Evolutionary conservation across 345 rosid species (phyloP).

Genomic region (Ceriops zippeliana): DNA sequence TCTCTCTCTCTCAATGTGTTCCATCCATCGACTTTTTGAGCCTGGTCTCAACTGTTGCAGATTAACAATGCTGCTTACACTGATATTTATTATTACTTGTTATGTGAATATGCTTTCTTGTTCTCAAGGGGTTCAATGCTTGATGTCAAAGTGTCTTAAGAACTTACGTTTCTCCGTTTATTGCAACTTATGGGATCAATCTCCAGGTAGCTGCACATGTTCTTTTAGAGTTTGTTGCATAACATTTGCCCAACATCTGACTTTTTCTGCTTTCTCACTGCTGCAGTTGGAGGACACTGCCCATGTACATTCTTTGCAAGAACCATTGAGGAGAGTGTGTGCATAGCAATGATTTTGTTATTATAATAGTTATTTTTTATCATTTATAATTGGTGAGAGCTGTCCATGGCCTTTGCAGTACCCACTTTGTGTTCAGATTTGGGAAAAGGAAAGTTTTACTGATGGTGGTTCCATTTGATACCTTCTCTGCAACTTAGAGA

Average conservation of each 20-base stretch:
- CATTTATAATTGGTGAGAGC: conserved; percentile 25
- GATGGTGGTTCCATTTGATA: conserved; percentile 81
- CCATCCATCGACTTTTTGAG: background rate
- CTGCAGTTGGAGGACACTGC: conserved; percentile 67
- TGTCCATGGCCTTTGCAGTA: conserved; percentile 48
- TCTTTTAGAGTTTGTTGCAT: conserved; percentile 6
- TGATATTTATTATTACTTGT: background rate
- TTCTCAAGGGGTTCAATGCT: conserved; percentile 59
- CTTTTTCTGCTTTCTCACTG: conserved; percentile 18
- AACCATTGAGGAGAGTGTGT: conserved; percentile 80
- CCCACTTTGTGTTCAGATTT: conserved; percentile 88
- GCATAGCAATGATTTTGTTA: background rate
- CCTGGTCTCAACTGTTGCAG: background rate
- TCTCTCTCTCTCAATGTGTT: no score
- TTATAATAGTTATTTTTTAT: conserved; percentile 4
- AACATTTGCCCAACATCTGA: conserved; percentile 6
- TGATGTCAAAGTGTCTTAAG: conserved; percentile 82
- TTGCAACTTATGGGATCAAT: conserved; percentile 88
- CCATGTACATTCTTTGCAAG: conserved; percentile 76
- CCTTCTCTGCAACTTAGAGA: conserved; percentile 79
- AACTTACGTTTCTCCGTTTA: conserved; percentile 78
- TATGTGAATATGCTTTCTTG: background rate
- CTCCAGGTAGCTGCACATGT: conserved; percentile 50
- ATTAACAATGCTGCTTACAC: background rate
- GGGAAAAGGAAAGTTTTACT: conserved; percentile 85